phyloP scores from a whole-genome alignment of 306 rosid genomes.

The Urtica urens region DNA sequence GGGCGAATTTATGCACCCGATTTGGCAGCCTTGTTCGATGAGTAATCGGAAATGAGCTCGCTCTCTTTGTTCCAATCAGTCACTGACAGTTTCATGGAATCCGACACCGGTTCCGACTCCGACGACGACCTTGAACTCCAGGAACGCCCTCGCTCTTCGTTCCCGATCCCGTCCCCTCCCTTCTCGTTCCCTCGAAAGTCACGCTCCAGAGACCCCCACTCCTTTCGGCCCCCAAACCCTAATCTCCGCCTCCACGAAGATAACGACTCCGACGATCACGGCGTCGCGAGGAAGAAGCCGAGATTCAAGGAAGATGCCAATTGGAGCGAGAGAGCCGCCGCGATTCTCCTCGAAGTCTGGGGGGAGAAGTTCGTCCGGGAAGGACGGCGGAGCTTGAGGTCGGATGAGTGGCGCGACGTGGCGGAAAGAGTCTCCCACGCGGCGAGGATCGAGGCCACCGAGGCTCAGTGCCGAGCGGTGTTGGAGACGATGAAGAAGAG shows the following conservation, averaged over 20 bases:
- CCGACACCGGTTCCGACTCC: no score
- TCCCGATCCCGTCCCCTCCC: neutral
- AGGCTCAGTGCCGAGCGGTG: conserved; percentile 40
- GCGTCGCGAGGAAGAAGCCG: conserved; percentile 40
- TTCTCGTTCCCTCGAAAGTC: conserved; percentile 28
- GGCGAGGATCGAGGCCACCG: conserved; percentile 31
- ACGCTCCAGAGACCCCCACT: conserved; percentile 26
- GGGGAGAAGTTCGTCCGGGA: conserved; percentile 62
- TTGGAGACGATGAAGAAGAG: conserved; percentile 53
- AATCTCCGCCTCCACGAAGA: conserved; percentile 25
- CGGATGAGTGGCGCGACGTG: conserved; percentile 66
- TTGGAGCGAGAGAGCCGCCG: conserved; percentile 54
- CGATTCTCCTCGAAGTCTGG: conserved; percentile 65
- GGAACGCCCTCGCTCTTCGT: conserved; percentile 19
- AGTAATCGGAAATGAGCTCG: no score
- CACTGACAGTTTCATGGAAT: no score
- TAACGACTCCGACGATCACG: conserved; percentile 26
- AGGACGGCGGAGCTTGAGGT: conserved; percentile 76
- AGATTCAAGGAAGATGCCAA: conserved; percentile 30
- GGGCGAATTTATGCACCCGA: no score
- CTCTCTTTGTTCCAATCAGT: no score
- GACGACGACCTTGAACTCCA: conserved; percentile 42
- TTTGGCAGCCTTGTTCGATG: no score
- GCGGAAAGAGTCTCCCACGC: conserved; percentile 59
- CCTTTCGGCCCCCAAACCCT: conserved; percentile 20